Percentiles rank a stretch among this genome's conserved stretches.
phyloP scores from a whole-genome alignment of 768 basidiomycete genomes.

The Boletus edulis region DNA sequence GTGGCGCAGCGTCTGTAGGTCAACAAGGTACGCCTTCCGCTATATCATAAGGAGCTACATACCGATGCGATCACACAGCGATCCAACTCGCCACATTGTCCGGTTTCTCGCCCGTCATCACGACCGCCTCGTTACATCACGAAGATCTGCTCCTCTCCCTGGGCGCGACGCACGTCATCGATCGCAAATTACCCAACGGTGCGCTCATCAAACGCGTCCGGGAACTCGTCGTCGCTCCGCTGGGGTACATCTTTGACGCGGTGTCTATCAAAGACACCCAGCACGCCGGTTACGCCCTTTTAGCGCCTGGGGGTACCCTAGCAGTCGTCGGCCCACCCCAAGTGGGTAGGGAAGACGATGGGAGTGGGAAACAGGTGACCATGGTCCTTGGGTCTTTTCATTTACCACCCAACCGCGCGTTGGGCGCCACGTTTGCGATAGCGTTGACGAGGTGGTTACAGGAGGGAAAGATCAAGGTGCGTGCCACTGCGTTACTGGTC shows the following conservation, averaged over 20 bases:
- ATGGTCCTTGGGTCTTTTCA: constrained; percentile 5
- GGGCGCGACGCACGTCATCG: constrained; percentile 37
- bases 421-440: constrained; percentile 8
- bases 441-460: constrained; percentile 11
- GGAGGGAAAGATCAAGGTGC: constrained; percentile 17
- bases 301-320: constrained; percentile 32
- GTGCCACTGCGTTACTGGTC: neutral
- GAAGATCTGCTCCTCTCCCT: constrained; percentile 28
- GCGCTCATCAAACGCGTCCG: constrained; percentile 2
- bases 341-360: neutral
- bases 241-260: constrained; percentile 25
- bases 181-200: constrained; percentile 22
- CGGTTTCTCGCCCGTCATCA: constrained; percentile 35
- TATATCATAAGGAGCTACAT: no score
- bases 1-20: constrained; percentile 37
- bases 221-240: neutral
- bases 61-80: constrained; percentile 7
- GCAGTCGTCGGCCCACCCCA: neutral
- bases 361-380: neutral
- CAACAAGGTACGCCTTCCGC: constrained; percentile 27
- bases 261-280: constrained; percentile 34
- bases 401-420: neutral
- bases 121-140: constrained; percentile 37
- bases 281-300: constrained; percentile 24
- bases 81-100: constrained; percentile 34